Evolutionary conservation across 345 rosid species (phyloP), one percentile per base, ranked within the genome.

Genomic region (Acer saccharum): DNA sequence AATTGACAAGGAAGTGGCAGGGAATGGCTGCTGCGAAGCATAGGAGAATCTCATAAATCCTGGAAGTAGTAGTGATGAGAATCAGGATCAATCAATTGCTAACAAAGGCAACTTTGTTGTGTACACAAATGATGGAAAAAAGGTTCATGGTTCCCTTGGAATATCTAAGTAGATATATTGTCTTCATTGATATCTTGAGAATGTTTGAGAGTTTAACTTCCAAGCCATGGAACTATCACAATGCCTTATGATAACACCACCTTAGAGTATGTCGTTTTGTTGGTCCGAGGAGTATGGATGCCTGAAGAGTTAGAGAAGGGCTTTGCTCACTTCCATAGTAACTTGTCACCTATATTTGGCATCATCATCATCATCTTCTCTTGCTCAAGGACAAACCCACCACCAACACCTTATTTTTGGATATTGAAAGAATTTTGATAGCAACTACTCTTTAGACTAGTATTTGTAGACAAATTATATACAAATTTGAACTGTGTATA

Each of bases 181-280:
- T 48, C 23, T 57, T 79, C 52, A 6, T 43, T 1, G 73, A 73
- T 62, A 73, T 72, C 27, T 44, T 73, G 29, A 73, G 48, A 16
- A 65, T 73, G 27, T 25, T 69, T 0, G 63, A 57, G 8, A 41
- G 44, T 41, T 41, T 41, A 9, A 9, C 44, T 41, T 41, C 44
- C 67, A 73, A 12, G 14, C 0, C 17, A 73, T 25, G 44, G 66
- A 21, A 57, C 79, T 41, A 55, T 69, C 69, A 84, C 76, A 3
- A 65, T 85, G 57, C 83, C 86, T 81, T 81, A 76, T 6, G 82
- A 89, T 72, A 75, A 82, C 0, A 23, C 1, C 11, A 72, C 79
- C 23, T 29, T 29, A 29, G 35, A 29, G 35, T 29, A 2, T 29
- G 3, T 29, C 4, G 35, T 29, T 29, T 29, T 29, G 35, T 29